These are phyloP conservation scores for Fulvia fulva DNA, from an alignment of 2,329 filamentous ascomycete species.

Conservation along the genomic window DNA sequence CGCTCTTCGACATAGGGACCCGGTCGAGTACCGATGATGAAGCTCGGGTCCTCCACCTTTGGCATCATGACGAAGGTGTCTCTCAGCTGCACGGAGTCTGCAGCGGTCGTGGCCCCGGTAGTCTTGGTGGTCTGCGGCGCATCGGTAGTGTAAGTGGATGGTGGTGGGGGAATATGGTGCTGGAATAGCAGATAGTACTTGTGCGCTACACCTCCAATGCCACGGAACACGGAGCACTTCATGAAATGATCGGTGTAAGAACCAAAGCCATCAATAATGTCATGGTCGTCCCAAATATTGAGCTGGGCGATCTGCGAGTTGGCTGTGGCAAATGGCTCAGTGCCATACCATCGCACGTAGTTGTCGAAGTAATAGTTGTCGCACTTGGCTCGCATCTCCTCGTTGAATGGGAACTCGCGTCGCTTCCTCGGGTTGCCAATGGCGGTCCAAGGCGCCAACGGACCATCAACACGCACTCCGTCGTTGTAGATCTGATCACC, in stretches of 20 bases:
- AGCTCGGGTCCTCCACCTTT: conserved; percentile 62
- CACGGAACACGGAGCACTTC: conserved; percentile 61
- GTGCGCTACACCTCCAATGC: conserved; percentile 57
- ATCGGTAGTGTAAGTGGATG: conserved; percentile 81
- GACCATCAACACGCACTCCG: conserved; percentile 78
- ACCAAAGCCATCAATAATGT: conserved; percentile 64
- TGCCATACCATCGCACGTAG: conserved; percentile 65
- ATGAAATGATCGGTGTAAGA: conserved; percentile 66
- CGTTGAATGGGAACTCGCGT: conserved; percentile 60
- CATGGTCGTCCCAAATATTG: conserved; percentile 64
- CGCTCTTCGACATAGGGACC: conserved; percentile 56
- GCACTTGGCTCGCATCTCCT: conserved; percentile 56
- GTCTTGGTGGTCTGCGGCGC: conserved; percentile 51
- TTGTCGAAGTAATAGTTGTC: conserved; percentile 62
- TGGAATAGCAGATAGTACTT: conserved; percentile 63
- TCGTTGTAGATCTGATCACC: conserved; percentile 81
- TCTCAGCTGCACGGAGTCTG: conserved; percentile 68
- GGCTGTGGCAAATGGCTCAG: conserved; percentile 56
- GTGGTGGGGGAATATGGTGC: conserved; percentile 76
- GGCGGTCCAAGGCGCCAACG: conserved; percentile 63
- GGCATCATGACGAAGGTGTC: conserved; percentile 66
- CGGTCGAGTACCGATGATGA: conserved; percentile 71
- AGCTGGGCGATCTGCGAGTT: conserved; percentile 62
- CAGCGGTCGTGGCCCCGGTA: conserved; percentile 44
- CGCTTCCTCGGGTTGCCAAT: conserved; percentile 60